Conservation (phyloP, 805 yeast species). For the Myxozyma kluyveri region DNA sequence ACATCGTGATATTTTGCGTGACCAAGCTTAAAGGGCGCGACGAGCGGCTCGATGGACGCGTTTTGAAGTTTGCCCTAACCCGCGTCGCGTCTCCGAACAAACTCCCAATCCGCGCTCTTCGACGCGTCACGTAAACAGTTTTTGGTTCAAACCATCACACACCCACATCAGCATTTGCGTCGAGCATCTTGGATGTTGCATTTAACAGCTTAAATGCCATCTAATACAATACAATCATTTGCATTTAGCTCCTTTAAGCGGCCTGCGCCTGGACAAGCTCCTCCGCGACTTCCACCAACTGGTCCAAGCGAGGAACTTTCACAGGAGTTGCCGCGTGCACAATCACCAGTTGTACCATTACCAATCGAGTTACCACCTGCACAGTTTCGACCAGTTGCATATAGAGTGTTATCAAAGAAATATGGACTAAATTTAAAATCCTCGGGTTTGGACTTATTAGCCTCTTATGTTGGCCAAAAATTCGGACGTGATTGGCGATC, state of each 20-base stretch:
- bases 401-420: conserved; percentile 83
- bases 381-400: conserved; percentile 85
- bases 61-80: neutral
- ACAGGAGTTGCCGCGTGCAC: conserved; percentile 3
- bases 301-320: neutral
- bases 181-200: no score
- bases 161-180: no score
- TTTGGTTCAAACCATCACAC: no score
- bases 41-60: neutral
- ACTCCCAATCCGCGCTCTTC: no score
- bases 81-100: neutral
- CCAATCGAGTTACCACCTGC: conserved; percentile 80
- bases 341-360: conserved; percentile 37
- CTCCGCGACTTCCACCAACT: neutral
- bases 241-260: conserved; percentile 17
- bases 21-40: neutral
- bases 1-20: conserved; percentile 2
- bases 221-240: conserved; percentile 8
- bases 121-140: no score
- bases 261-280: neutral
- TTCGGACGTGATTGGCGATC: conserved; percentile 89
- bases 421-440: conserved; percentile 89
- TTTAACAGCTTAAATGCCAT: no score
- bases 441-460: conserved; percentile 69
- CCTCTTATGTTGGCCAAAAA: conserved; percentile 68